Evolutionary conservation across 768 basidiomycete genomes (phyloP), one percentile per base, ranked within the genome.

Genomic region (Tricholoma saponaceum): DNA sequence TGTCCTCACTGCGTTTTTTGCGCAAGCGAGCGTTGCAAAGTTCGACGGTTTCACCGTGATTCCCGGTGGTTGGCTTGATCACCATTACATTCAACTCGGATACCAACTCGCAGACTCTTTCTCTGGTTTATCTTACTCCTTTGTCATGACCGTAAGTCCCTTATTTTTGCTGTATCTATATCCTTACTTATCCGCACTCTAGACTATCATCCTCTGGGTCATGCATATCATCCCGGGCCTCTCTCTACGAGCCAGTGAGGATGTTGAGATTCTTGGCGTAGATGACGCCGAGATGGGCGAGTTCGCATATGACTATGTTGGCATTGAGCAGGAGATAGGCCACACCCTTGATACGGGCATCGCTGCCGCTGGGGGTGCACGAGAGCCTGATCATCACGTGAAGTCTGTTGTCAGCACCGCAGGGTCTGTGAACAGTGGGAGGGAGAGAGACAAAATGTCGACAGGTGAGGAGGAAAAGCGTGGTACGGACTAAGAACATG

Each of bases 231-330:
- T 92, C 65, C 93, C 93, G 6, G 89, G 87, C 54, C 78, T 92
- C 54, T 78, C 85, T 39, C 80, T 98, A 61, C 87, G 92, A 55
- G 77, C 78, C 28, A 68, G 72, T 12, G 85, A 86, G 60, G 84
- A 86, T 60, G 77, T 75, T 12, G 89, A 91, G 72, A 83, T 87
- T 39, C 74, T 96, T 49, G 95, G 95, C 57, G 85, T 96, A 63
- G 95, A 98, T 72, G 90, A 93, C 65, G 80, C 85, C 1, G 89
- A 95, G 75, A 86, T 93, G 81, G 94, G 92, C 61, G 93, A 95
- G 74, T 93, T 85, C 60, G 87, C 90, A 1, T 92, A 92, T 64
- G 90, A 94, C 71, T 94, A 91, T 60, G 90, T 93, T 30, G 89
- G 86, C 10, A 69, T 91, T 51, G 90, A 91, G 65, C 75, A 76